phyloP scores from a whole-genome alignment of 257 asterid genomes.

The Fraxinus anomala region DNA sequence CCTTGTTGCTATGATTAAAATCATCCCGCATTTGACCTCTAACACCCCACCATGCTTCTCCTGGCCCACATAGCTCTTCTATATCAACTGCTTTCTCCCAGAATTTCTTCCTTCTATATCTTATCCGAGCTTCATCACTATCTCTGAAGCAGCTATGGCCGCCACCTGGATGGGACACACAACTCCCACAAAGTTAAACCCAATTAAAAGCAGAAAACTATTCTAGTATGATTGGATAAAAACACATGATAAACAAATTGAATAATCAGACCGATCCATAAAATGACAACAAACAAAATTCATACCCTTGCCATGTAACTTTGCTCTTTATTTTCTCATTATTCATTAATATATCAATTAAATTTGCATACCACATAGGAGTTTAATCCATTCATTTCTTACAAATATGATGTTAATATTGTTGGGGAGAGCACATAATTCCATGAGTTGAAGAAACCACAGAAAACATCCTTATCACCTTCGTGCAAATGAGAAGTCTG shows the following conservation, averaged over 20 bases:
- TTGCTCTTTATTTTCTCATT: not conserved
- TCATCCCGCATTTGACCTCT: conserved; percentile 89
- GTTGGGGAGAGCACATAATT: not conserved
- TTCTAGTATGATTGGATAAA: conserved; percentile 3
- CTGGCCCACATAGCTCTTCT: conserved; percentile 88
- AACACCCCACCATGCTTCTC: conserved; percentile 99
- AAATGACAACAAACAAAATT: not conserved
- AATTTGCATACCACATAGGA: not conserved
- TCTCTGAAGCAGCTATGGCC: conserved; percentile 97
- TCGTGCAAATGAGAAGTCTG: not conserved
- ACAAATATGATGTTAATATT: not conserved
- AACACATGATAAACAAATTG: not conserved
- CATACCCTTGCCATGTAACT: not conserved
- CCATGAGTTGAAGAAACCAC: not conserved
- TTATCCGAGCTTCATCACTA: conserved; percentile 87
- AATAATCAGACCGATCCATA: conserved; percentile 2
- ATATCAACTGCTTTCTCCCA: conserved; percentile 90
- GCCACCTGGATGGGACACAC: conserved; percentile 57
- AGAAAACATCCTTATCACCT: not conserved
- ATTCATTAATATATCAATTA: not conserved
- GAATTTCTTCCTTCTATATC: conserved; percentile 72
- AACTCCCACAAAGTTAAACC: not conserved
- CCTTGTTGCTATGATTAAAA: conserved; percentile 85
- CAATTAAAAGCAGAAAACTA: not conserved
- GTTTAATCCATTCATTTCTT: not conserved